Base-by-base conservation (phyloP, 257 asterid genomes). In the Anisodus tanguticus region DNA sequence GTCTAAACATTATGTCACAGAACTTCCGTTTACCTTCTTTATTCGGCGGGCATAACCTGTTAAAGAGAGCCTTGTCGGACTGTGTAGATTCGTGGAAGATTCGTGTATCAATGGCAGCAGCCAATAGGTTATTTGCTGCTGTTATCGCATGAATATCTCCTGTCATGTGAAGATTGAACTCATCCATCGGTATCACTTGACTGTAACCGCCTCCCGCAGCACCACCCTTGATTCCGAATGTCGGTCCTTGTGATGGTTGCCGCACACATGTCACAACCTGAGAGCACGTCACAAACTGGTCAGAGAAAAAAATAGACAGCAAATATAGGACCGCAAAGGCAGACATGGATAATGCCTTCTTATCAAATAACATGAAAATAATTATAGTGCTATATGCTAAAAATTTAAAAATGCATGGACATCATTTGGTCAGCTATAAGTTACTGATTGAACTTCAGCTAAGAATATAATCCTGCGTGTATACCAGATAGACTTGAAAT, bases 141-240 rank as follows among this genome's bases (percentile, higher is more conserved):
- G 98, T 97, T 69, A 97, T 97, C 47, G 98, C 99, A 88, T 97
- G 98, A 87, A 97, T 97, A 85, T 97, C 98, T 64, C 99, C 98
- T 4, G 99, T 97, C 85, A 97, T 67, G 89, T 97, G 99, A 82
- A 97, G 99, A 86, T 97, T 97, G 89, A 97, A 97, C 89, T 97
- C 99, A 63, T 97, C 99, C 99, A 97, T 97, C 1, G 99, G 99
- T 83, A 97, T 97, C 85, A 97, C 99, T 89, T 97, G 98, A 90
- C 98, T 97, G 84, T 97, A 97, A 89, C 99, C 98, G 83, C 99
- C 99, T 39, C 99, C 98, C 22, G 98, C 98, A 37, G 99, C 99
- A 55, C 99, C 99, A 17, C 98, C 98, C 89, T 95, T 95, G 85
- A 97, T 97, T 84, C 99, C 99, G 88, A 95, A 95, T 0, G 99